Base-by-base conservation (phyloP, 202 grass and related monocot species). In the Schoenoplectus tabernaemontani region DNA sequence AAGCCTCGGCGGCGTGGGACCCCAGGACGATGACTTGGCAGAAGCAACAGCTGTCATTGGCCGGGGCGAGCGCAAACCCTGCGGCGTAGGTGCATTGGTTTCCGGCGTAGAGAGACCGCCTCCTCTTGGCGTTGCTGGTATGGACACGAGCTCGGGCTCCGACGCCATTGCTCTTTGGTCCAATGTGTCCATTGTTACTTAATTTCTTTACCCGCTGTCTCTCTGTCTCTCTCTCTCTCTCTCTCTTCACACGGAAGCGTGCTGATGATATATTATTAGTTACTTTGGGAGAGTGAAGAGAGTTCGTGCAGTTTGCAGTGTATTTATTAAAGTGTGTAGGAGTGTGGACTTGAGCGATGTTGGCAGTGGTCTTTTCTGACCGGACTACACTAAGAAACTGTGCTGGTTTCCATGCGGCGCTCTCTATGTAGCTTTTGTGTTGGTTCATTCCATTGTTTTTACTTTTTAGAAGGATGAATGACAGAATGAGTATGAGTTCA, bases 101-200 rank as follows among this genome's bases (percentile, higher is more conserved):
- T 88, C 87, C 59, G 89, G 87, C 64, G 88, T 91, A 42, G 91
- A 87, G 9, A 82, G 54, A 19, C 81, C 56, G 13, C 70, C 79
- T 9, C 84, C 86, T 36, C 41, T 85, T n/a, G 93, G 91, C 68
- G 93, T 97, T 69, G 89, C 84, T 33, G 91, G 92, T 69, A 95
- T 80, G 64, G 92, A 95, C 20, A 95, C 87, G 59, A 95, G 78
- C 85, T 95, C 92, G 51, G 92, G 68, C 77, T 94, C 89, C 37
- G 70, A 75, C 34, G 30, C 57, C 59, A 41, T 13, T 75, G 24
- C 80, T 59, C 65, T 51, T 43, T 82, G 80, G 13, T 76, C 81
- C 54, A 61, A 12, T 22, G 10, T 60, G 7, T 65, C 78, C 78
- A 80, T 82, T 47, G 9, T 46, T 23, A 11, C 39, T 78, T 4